phyloP scores from a whole-genome alignment of 305 asterid genomes.

The Fraxinus albicans region DNA sequence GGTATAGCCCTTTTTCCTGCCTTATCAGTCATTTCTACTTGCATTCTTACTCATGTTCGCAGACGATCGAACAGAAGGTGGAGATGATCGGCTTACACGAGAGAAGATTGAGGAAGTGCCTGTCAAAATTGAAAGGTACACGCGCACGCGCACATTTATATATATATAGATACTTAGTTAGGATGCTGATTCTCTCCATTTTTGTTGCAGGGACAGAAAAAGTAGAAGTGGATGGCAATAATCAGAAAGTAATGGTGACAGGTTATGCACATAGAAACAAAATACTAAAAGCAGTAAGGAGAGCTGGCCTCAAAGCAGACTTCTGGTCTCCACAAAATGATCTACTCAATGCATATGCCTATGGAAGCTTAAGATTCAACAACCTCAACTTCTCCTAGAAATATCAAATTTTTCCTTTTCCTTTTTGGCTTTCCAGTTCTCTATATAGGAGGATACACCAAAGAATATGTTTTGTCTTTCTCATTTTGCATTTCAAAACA shows the following conservation, averaged over 20 bases:
- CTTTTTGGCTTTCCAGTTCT: neutral
- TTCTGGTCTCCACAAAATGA: constrained; percentile 52
- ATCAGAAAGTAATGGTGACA: constrained; percentile 38
- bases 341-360: constrained; percentile 44
- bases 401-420: neutral
- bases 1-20: constrained; percentile 13
- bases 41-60: constrained; percentile 6
- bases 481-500: neutral
- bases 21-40: neutral
- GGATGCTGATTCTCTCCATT: neutral
- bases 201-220: constrained; percentile 38
- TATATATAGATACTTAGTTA: neutral
- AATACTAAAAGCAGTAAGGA: constrained; percentile 46
- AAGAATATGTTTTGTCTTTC: neutral
- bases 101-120: constrained; percentile 47
- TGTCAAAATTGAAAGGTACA: constrained; percentile 41
- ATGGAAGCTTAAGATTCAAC: constrained; percentile 37
- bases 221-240: constrained; percentile 44
- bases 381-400: constrained; percentile 29
- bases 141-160: neutral
- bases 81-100: constrained; percentile 54
- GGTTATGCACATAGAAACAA: constrained; percentile 49
- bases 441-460: neutral
- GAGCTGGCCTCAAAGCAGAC: constrained; percentile 49
- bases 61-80: constrained; percentile 48